Evolutionary conservation across 2,329 filamentous ascomycete species (phyloP).

Genomic region (Nigrospora oryzae): DNA sequence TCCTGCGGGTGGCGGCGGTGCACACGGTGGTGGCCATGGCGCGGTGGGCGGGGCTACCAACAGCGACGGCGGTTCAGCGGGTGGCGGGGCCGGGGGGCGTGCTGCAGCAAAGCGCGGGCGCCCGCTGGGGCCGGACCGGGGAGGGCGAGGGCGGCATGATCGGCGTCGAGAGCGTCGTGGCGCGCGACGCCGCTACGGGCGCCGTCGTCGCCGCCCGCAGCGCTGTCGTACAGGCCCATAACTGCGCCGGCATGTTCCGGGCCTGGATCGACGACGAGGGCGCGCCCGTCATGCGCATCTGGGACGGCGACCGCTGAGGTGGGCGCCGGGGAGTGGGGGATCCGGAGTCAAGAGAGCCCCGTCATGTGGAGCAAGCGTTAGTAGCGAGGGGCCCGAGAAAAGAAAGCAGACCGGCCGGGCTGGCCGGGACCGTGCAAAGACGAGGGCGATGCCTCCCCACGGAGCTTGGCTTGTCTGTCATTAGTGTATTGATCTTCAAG

Average conservation of each 20-base stretch:
- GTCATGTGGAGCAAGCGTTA: no score
- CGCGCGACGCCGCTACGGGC: constrained; percentile 31
- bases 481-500: constrained; percentile 2
- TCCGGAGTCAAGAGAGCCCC: no score
- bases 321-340: not conserved
- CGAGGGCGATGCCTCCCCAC: no score
- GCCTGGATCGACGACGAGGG: constrained; percentile 64
- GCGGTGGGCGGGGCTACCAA: constrained; percentile 46
- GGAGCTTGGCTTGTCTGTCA: not conserved
- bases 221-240: constrained; percentile 67
- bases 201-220: constrained; percentile 29
- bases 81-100: constrained; percentile 66
- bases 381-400: no score
- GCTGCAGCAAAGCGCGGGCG: constrained; percentile 64
- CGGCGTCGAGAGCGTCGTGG: constrained; percentile 57
- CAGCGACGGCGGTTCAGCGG: constrained; percentile 50
- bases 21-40: constrained; percentile 67
- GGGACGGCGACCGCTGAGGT: constrained; percentile 29
- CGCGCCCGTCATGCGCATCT: constrained; percentile 47
- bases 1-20: constrained; percentile 63
- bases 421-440: no score
- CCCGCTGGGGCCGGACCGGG: constrained; percentile 63
- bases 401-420: no score
- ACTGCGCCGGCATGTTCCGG: constrained; percentile 82
- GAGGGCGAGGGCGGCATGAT: constrained; percentile 85